Evolutionary conservation across 768 basidiomycete genomes (phyloP).

Genomic region (Lyophyllum shimeji): DNA sequence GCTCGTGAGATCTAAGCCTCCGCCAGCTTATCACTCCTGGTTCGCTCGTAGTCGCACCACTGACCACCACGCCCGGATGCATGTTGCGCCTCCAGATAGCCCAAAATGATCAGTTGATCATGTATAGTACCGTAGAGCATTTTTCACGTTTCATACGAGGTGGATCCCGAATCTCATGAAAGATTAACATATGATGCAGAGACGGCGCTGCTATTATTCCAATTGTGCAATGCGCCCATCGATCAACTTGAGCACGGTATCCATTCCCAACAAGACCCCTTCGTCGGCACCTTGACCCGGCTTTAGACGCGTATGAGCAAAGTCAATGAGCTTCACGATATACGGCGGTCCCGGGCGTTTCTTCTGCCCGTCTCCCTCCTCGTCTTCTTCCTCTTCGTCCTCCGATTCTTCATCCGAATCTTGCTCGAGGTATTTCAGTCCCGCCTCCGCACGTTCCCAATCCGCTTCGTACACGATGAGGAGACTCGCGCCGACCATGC

Average conservation of each 20-base stretch:
- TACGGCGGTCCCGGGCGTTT: constrained; percentile 41
- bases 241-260: constrained; percentile 62
- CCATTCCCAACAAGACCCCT: constrained; percentile 74
- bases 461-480: constrained; percentile 74
- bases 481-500: constrained; percentile 82
- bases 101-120: too few relatives aligned
- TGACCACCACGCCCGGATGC: too few relatives aligned
- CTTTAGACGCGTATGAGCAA: constrained; percentile 78
- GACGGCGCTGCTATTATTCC: not conserved
- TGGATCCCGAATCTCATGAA: too few relatives aligned
- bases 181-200: too few relatives aligned
- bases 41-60: too few relatives aligned
- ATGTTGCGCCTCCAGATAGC: too few relatives aligned
- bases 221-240: constrained; percentile 31
- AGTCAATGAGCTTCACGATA: constrained; percentile 85
- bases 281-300: constrained; percentile 76
- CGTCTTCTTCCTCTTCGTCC: constrained; percentile 12
- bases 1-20: too few relatives aligned
- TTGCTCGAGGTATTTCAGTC: constrained; percentile 24
- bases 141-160: too few relatives aligned
- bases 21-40: too few relatives aligned
- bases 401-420: constrained; percentile 17
- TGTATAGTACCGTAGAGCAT: too few relatives aligned
- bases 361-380: not conserved
- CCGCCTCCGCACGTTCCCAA: constrained; percentile 27